A percentile compares a stretch with the other conserved stretches of the same genome.
These are phyloP conservation scores for Theobroma grandiflorum DNA, from an alignment of 441 rosid genomes.

Conservation along the genomic window DNA sequence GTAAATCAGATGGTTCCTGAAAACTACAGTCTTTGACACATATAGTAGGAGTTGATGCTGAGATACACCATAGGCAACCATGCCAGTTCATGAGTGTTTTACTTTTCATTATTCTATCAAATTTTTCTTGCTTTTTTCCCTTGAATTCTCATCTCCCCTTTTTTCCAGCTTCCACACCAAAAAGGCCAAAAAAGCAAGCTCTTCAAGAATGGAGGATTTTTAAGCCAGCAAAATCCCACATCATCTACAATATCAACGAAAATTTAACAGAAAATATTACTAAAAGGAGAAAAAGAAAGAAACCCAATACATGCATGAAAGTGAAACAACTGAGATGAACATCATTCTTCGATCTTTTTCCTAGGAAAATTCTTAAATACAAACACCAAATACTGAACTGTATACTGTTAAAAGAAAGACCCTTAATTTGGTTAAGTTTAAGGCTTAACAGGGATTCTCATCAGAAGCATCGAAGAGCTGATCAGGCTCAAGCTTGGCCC, in stretches of 20 bases:
- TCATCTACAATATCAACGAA: slow-evolving; percentile 1
- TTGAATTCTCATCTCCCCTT: background rate
- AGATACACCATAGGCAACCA: background rate
- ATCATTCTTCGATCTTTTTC: background rate
- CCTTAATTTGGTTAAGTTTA: too few relatives aligned
- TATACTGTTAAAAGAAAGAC: background rate
- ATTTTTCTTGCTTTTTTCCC: slow-evolving; percentile 3
- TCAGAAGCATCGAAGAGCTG: slow-evolving; percentile 9
- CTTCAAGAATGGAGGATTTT: background rate
- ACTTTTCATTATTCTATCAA: slow-evolving; percentile 2
- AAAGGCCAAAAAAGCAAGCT: background rate
- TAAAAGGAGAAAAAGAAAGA: background rate
- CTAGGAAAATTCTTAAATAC: background rate
- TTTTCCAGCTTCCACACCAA: background rate
- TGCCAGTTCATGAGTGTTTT: background rate
- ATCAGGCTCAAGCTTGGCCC: slow-evolving; percentile 49
- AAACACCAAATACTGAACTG: background rate
- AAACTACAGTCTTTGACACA: background rate
- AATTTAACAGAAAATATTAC: slow-evolving; percentile 6
- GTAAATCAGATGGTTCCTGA: background rate
- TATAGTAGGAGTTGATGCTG: background rate
- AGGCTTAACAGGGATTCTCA: slow-evolving; percentile 20
- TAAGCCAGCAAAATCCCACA: background rate
- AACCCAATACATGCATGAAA: slow-evolving; percentile 13
- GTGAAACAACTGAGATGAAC: background rate